Evolutionary conservation across 345 rosid species (phyloP).

Genomic region (Geranium brycei): DNA sequence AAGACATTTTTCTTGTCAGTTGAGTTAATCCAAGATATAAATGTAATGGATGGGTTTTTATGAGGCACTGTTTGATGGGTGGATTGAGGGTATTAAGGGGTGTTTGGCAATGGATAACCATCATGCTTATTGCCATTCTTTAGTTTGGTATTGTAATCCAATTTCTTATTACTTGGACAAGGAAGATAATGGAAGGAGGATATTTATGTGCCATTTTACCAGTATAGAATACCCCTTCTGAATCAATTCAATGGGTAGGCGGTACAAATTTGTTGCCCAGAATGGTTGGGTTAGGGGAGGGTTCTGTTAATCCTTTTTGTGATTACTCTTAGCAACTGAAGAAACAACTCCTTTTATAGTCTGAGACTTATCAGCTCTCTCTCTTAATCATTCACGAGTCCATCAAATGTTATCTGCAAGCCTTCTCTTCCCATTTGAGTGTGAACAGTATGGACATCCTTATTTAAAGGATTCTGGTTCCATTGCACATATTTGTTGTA

Average conservation of each 20-base stretch:
- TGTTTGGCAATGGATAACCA: neutral
- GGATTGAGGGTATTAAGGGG: neutral
- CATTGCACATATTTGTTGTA: constrained; percentile 6
- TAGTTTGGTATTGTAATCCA: neutral
- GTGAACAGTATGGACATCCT: neutral
- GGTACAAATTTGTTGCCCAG: neutral
- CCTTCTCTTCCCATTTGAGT: neutral
- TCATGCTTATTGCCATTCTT: too few relatives aligned
- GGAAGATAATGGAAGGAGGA: neutral
- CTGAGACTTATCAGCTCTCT: neutral
- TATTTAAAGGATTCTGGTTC: neutral
- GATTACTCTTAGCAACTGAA: neutral
- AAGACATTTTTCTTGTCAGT: too few relatives aligned
- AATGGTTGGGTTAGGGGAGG: neutral
- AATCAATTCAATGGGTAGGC: neutral
- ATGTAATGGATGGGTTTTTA: neutral
- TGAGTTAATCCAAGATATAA: neutral
- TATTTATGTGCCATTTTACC: neutral
- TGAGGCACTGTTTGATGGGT: neutral
- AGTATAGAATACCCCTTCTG: neutral
- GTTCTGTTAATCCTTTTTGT: neutral
- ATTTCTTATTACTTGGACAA: neutral
- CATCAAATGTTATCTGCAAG: neutral
- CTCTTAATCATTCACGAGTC: neutral
- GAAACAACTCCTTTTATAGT: neutral